Evolutionary conservation across 805 yeast species (phyloP), one percentile per base, ranked within the genome.

Genomic region (Cyberlindnera petersonii): DNA sequence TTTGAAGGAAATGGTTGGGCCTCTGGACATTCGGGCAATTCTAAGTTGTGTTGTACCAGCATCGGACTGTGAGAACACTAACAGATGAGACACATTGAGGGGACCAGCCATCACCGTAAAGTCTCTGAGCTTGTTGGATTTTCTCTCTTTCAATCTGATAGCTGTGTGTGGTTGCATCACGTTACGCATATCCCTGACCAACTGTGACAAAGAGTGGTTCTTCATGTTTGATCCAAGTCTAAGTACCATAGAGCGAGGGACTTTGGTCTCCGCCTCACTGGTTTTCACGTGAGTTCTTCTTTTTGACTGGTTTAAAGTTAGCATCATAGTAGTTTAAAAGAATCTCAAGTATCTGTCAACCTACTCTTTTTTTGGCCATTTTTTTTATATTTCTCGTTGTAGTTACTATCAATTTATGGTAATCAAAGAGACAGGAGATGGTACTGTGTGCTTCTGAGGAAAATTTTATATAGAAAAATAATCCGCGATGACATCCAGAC

Each of bases 21-120:
- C 99, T 44, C 88, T 74, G 24, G 98, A 96, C 69, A 89, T 77
- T 55, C 86, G 77, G 1, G 91, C 88, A 31, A 93, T 63, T 55
- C 97, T 76, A 47, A 93, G 68, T 35, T 91, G 82, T 5, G 93
- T 81, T 40, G 79, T 80, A 7, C 96, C 97, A 2, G 82, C 66
- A 50, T 79, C 82, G 26, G 85, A 75, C 59, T 88, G 96, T 46
- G 87, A 82, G 68, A 93, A 89, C 16, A 91, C 69, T 64, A 93
- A 77, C 56, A 93, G 64, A 63, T 91, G 96, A 6, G 91, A 74
- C 17, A 93, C 96, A 20, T 95, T 95, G 31, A 93, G 69, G 11
- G 98, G 98, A 6, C 98, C 98, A 26, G 96, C 86, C 96, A 93
- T 89, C n/a, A 87, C 95, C n/a, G 89, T 75, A 53, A 84, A 93